A percentile compares a stretch with the other conserved stretches of the same genome.
These are phyloP conservation scores for Coemansia sp. DNA, from an alignment of 192 early-diverging fungal genomes.

Conservation along the genomic window DNA sequence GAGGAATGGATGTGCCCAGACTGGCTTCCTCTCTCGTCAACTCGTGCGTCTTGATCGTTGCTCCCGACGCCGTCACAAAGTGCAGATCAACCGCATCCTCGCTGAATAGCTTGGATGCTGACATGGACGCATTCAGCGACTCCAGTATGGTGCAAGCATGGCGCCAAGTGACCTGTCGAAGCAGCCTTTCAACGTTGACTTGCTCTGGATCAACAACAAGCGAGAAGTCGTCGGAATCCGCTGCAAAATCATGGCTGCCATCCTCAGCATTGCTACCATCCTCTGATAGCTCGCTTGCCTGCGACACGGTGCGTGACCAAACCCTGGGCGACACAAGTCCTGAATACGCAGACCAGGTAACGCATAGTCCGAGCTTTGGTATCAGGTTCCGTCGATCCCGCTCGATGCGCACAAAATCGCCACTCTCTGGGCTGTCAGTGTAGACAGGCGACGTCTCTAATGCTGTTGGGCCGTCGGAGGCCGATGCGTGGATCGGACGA, in stretches of 20 bases:
- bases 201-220: slow-evolving; percentile 24
- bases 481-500: slow-evolving; percentile 48
- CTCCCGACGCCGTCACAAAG: slow-evolving; percentile 25
- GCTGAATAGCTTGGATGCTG: slow-evolving; percentile 27
- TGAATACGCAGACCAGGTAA: slow-evolving; percentile 40
- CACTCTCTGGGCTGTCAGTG: slow-evolving; percentile 6
- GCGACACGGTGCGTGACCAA: slow-evolving; percentile 41
- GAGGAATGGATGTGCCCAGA: slow-evolving; percentile 20
- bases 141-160: slow-evolving; percentile 38
- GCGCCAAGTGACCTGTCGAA: slow-evolving; percentile 45
- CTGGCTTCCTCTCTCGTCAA: slow-evolving; percentile 14
- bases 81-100: slow-evolving; percentile 33
- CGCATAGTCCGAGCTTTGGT: slow-evolving; percentile 37
- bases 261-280: not conserved
- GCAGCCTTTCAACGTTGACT: slow-evolving; percentile 34
- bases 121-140: slow-evolving; percentile 22
- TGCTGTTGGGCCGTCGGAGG: slow-evolving; percentile 12
- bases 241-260: not conserved
- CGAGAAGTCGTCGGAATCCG: slow-evolving; percentile 4
- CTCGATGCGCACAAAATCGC: slow-evolving; percentile 40
- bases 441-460: slow-evolving; percentile 12
- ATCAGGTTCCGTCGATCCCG: slow-evolving; percentile 41
- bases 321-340: slow-evolving; percentile 19
- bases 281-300: slow-evolving; percentile 17
- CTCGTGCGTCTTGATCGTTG: slow-evolving; percentile 11